Evolutionary conservation across 2,329 filamentous ascomycete genomes (phyloP).

Genomic region (Aspergillus sp.): DNA sequence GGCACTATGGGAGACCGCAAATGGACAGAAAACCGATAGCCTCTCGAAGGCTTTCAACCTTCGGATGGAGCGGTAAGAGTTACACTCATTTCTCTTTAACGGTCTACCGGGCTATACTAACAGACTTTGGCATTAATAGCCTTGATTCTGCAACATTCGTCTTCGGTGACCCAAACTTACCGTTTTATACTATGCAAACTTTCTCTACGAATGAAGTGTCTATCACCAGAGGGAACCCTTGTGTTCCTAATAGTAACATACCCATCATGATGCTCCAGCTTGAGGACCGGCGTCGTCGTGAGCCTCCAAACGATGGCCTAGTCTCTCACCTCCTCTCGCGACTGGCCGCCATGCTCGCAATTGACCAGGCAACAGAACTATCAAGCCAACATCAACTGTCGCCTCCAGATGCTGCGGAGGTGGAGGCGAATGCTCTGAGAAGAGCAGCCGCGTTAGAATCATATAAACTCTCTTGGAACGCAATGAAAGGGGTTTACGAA

Average conservation of each 20-base stretch:
- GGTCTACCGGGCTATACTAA: background rate
- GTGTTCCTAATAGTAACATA: constrained; percentile 38
- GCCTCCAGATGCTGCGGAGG: constrained; percentile 41
- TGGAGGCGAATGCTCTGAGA: constrained; percentile 45
- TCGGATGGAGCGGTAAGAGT: constrained; percentile 41
- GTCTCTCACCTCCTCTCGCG: constrained; percentile 49
- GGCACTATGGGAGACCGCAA: constrained; percentile 47
- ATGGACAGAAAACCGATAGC: constrained; percentile 41
- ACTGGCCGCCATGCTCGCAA: constrained; percentile 49
- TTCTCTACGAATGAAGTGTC: constrained; percentile 44
- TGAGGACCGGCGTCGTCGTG: constrained; percentile 38
- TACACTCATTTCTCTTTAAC: background rate
- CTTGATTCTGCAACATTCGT: constrained; percentile 43
- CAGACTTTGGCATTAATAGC: constrained; percentile 27
- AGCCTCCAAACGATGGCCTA: constrained; percentile 43
- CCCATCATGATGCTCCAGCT: constrained; percentile 46
- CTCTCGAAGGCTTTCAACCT: constrained; percentile 39
- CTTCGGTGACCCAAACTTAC: constrained; percentile 42
- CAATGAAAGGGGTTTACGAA: constrained; percentile 42
- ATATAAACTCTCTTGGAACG: constrained; percentile 47
- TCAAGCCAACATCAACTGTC: constrained; percentile 41
- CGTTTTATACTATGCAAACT: constrained; percentile 48
- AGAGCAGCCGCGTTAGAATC: constrained; percentile 48
- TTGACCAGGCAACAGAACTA: constrained; percentile 45
- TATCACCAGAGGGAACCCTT: constrained; percentile 43